These are phyloP conservation scores for Coemansia sp. DNA, from an alignment of 192 early-diverging fungal species.

Conservation along the genomic window DNA sequence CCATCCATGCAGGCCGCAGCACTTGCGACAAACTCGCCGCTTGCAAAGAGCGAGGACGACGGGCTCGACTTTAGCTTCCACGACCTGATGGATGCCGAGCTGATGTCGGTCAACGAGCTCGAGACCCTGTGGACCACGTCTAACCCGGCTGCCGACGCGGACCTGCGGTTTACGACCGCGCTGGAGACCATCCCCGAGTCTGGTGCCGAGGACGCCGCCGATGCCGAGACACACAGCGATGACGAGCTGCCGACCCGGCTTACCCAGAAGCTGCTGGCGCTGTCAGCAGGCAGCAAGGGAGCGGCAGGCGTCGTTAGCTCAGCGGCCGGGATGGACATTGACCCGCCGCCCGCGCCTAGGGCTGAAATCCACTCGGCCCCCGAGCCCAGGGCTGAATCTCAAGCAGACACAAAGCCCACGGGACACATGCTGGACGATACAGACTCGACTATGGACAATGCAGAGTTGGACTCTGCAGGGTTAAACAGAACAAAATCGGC, in stretches of 20 bases:
- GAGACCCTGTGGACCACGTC: constrained; percentile 56
- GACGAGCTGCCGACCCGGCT: constrained; percentile 32
- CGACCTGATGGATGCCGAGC: constrained; percentile 62
- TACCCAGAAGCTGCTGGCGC: constrained; percentile 37
- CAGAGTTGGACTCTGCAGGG: background rate
- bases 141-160: constrained; percentile 14
- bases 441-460: background rate
- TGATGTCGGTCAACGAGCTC: constrained; percentile 62
- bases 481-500: too few relatives aligned
- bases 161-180: background rate
- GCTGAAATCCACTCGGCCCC: background rate
- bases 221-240: background rate
- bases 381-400: too few relatives aligned
- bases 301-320: background rate
- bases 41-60: background rate
- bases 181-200: constrained; percentile 36
- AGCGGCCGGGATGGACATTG: background rate
- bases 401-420: too few relatives aligned
- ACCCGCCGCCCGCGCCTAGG: too few relatives aligned
- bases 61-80: constrained; percentile 50
- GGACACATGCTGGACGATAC: too few relatives aligned
- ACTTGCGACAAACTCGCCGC: background rate
- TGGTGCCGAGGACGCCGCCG: background rate
- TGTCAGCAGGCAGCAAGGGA: constrained; percentile 6
- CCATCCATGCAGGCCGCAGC: background rate